These are phyloP conservation scores for Tarenaya hassleriana DNA, from an alignment of 345 rosid genomes.

Conservation along the genomic window DNA sequence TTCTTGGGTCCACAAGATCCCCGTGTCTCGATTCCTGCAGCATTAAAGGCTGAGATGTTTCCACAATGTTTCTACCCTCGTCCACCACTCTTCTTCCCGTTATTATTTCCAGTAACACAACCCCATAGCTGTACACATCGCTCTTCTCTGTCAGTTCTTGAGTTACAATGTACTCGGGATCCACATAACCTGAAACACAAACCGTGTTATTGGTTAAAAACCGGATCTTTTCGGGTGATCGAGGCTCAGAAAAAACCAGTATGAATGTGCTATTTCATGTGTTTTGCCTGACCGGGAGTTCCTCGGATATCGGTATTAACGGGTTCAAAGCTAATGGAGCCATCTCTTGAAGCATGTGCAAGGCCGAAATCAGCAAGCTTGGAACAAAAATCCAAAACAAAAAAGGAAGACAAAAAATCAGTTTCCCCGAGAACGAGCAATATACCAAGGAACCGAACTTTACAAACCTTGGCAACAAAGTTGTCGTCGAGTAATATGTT, in stretches of 20 bases:
- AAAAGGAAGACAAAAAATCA: neutral
- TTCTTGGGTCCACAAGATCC: conserved; percentile 61
- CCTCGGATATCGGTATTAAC: conserved; percentile 83
- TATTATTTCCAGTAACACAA: conserved; percentile 72
- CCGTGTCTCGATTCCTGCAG: conserved; percentile 44
- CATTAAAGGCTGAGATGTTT: conserved; percentile 52
- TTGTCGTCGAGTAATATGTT: conserved; percentile 87
- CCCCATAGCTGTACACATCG: conserved; percentile 90
- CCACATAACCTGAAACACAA: conserved; percentile 72
- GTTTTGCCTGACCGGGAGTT: conserved; percentile 71
- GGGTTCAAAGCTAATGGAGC: conserved; percentile 84
- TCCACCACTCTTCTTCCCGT: conserved; percentile 72
- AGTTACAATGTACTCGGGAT: conserved; percentile 83
- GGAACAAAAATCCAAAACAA: conserved; percentile 20
- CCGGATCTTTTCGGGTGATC: neutral
- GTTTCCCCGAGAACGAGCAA: conserved; percentile 5
- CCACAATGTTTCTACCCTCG: conserved; percentile 71
- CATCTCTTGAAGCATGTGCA: conserved; percentile 82
- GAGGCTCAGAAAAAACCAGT: neutral
- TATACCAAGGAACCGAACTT: neutral
- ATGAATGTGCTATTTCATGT: neutral
- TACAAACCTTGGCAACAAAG: conserved; percentile 84
- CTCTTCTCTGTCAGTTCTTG: conserved; percentile 92
- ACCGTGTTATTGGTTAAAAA: neutral
- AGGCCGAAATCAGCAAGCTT: conserved; percentile 99